Conservation (phyloP, 129 eudicot genomes). For the Chrysanthemum lavandulifolium region DNA sequence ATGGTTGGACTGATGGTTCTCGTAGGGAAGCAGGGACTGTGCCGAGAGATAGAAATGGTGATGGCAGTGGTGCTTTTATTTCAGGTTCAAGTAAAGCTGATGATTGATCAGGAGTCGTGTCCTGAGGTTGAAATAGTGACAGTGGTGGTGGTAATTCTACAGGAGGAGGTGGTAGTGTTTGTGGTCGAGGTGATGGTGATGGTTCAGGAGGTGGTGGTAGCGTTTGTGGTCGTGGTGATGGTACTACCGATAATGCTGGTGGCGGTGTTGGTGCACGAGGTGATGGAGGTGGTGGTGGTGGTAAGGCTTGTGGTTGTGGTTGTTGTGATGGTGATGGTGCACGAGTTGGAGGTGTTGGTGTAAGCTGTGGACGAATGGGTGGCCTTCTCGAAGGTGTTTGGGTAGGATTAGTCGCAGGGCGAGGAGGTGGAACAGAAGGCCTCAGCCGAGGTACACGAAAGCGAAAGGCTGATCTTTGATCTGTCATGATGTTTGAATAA, state of each 20-base stretch:
- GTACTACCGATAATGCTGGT: not conserved
- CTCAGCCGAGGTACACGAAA: constrained; percentile 55
- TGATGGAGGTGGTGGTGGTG: not conserved
- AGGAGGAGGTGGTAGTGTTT: not conserved
- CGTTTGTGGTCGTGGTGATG: not conserved
- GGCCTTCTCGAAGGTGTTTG: constrained; percentile 18
- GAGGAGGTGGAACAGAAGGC: constrained; percentile 38
- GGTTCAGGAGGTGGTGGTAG: constrained; percentile 3
- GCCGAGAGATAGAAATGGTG: not conserved
- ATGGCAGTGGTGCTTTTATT: not conserved
- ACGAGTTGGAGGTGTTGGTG: constrained; percentile 15
- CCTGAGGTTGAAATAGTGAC: not conserved
- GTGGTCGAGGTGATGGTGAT: not conserved
- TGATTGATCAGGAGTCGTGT: constrained; percentile 3
- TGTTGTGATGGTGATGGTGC: not conserved
- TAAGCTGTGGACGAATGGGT: not conserved
- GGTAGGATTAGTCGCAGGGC: constrained; percentile 4
- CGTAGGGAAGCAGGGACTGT: not conserved
- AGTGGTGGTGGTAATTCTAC: not conserved
- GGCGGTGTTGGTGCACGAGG: constrained; percentile 7
- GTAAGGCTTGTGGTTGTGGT: not conserved
- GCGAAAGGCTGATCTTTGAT: constrained; percentile 52
- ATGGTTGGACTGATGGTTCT: not conserved
- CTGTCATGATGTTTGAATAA: constrained; percentile 39
- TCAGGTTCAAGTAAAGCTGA: not conserved